Conservation (phyloP, 2,329 filamentous ascomycete species). For the Cordyceps fumosorosea region DNA sequence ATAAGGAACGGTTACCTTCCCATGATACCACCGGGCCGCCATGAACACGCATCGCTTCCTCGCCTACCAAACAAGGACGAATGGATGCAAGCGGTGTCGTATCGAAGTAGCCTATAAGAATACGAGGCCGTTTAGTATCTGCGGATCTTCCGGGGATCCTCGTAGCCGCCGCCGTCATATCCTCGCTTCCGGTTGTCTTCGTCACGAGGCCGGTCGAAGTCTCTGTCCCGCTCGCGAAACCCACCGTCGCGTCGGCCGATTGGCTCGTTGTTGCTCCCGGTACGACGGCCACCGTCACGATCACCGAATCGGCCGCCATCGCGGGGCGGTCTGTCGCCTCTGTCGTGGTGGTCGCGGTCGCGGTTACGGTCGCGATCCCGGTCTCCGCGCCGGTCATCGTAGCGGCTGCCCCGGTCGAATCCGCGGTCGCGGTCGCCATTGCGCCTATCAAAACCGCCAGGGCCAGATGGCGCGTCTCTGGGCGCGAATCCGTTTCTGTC, state of each 20-base stretch:
- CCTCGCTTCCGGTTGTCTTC: slow-evolving; percentile 59
- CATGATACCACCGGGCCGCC: background rate
- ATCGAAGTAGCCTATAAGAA: background rate
- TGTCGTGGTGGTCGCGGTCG: slow-evolving; percentile 15
- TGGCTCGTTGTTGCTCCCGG: slow-evolving; percentile 79
- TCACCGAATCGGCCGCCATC: slow-evolving; percentile 40
- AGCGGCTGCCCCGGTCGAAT: slow-evolving; percentile 35
- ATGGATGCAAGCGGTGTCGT: background rate
- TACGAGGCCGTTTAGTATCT: slow-evolving; percentile 45
- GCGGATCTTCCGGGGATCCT: slow-evolving; percentile 65
- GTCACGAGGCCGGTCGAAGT: slow-evolving; percentile 50
- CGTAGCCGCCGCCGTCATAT: slow-evolving; percentile 73
- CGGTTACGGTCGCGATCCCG: slow-evolving; percentile 28
- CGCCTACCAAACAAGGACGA: background rate
- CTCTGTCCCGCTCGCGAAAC: slow-evolving; percentile 40
- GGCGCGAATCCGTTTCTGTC: slow-evolving; percentile 47
- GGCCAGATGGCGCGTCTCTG: slow-evolving; percentile 55
- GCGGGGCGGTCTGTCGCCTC: slow-evolving; percentile 26
- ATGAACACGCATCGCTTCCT: background rate
- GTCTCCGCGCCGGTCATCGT: slow-evolving; percentile 39
- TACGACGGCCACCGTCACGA: slow-evolving; percentile 39
- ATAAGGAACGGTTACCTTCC: slow-evolving; percentile 9
- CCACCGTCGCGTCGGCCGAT: slow-evolving; percentile 61
- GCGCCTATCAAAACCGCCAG: slow-evolving; percentile 41
- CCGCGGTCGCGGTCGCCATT: slow-evolving; percentile 41